Base-by-base conservation (phyloP, 805 yeast species). In the Ogataea nitratoaversa region DNA sequence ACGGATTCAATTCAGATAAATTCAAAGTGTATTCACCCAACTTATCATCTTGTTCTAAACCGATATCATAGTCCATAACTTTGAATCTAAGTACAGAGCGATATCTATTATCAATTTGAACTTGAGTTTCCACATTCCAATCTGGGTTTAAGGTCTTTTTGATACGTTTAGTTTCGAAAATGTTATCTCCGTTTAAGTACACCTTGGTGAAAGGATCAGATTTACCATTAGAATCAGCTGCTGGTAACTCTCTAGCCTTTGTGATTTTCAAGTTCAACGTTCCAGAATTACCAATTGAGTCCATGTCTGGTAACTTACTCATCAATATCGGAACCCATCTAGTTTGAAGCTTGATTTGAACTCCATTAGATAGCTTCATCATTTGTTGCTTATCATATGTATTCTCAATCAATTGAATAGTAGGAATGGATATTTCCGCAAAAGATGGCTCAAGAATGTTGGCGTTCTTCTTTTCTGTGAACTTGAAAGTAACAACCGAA, bases 11-110 rank as follows among this genome's bases (percentile, higher is more conserved):
- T 12, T 77, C 76, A 0, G 75, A 60, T 42, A 91, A 65, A 9
- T 76, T 72, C 41, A 89, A 58, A 18, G 56, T 51, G 8, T 79
- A 85, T 24, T 67, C 68, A 41, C 98, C 95, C 40, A 93, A 70
- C 47, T 71, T 68, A 62, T 93, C 99, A 62, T 93, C 91, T 44
- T 76, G 77, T 43, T 81, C 88, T 34, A 87, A 80, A 50, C 96
- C 96, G 48, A 91, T 78, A 63, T 93, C 99, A 96, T 97, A 91
- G 60, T 93, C 99, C 56, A 58, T 72, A 13, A 85, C 77, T 41
- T 71, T 75, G 40, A 86, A 69, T 41, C 66, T 67, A 37, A 90
- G 58, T 3, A 62, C 59, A 9, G 85, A 78, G 53, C 78, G 78
- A 41, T 72, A 78, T 57, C 87, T 75, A 59, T 84, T 82, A 19